A percentile compares a stretch with the other conserved stretches of the same genome.
Conservation (phyloP, 192 early-diverging fungal species). For the Gigaspora rosea region DNA sequence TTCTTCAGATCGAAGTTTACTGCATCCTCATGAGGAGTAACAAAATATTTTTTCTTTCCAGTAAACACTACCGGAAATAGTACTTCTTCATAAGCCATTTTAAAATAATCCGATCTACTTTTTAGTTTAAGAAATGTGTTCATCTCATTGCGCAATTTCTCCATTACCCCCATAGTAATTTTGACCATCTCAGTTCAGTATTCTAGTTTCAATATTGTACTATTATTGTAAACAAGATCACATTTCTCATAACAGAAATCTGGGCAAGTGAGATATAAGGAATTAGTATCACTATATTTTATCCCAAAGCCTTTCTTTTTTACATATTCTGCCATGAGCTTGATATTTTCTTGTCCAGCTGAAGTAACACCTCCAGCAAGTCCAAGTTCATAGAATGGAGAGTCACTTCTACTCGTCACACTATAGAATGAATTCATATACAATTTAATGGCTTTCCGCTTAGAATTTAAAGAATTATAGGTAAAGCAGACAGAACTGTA, state of each 20-base stretch:
- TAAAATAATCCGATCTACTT: neutral
- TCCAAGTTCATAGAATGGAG: neutral
- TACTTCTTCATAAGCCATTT: constrained; percentile 12
- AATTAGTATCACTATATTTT: neutral
- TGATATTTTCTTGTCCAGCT: constrained; percentile 3
- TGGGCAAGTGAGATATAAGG: constrained; percentile 12
- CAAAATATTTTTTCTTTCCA: constrained; percentile 21
- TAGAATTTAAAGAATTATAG: neutral
- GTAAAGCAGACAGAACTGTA: neutral
- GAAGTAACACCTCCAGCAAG: neutral
- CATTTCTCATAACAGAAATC: neutral
- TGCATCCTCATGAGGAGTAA: neutral
- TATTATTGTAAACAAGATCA: neutral
- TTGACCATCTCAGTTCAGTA: constrained; percentile 17
- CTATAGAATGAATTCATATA: constrained; percentile 27
- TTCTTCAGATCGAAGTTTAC: neutral
- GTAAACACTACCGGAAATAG: constrained; percentile 17
- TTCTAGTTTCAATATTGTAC: neutral
- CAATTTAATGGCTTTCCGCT: neutral
- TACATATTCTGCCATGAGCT: neutral
- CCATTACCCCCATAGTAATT: constrained; percentile 5
- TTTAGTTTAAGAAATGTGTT: neutral
- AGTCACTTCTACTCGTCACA: neutral
- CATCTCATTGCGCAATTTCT: neutral
- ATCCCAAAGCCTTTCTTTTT: neutral